Evolutionary conservation across 2,329 filamentous ascomycete species (phyloP), one percentile per base, ranked within the genome.

Genomic region (Albophoma yamanashiensis): DNA sequence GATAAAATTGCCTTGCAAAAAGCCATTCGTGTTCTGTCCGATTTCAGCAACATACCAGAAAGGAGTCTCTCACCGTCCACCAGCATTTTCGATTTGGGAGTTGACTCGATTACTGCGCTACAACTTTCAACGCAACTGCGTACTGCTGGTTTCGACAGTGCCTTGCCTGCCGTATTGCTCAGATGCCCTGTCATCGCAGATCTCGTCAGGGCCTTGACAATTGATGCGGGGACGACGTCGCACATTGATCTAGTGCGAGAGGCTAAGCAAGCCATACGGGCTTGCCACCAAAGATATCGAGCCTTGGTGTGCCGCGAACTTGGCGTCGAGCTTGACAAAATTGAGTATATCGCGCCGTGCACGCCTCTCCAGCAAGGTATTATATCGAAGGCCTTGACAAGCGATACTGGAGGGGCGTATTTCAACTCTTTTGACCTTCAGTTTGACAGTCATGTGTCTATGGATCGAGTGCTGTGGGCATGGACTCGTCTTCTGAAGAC

Each of bases 311-410:
- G 82, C 22, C 76, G 76, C 8, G 72, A 76, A 4, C 74, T 96
- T 0, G 72, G 73, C 0, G 63, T 87, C 1, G 66, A 75, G 0
- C 71, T 76, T 1, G 68, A 73, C 7, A 76, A 85, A 1, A 81
- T 96, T 12, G 88, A 94, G 67, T 83, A 84, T 61, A 83, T 96
- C 58, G 85, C 85, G 0, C 92, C 92, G 4, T 96, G 92, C 69
- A 95, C 92, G 0, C 83, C 92, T 0, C 76, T 96, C 1, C 92
- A 97, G 68, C 85, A 93, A 69, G 92, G 92, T 0, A 93, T 97
- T 77, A 84, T 96, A 57, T 88, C 88, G 7, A 82, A 86, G 56
- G 87, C 86, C 31, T 70, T 89, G 43, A 81, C 73, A 0, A 68
- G 84, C 12, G 84, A 76, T 22, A 73, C 79, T 0, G 70, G 75